These are phyloP conservation scores for Juncus effusus DNA, from an alignment of 176 grass and related monocot genomes.

Conservation along the genomic window DNA sequence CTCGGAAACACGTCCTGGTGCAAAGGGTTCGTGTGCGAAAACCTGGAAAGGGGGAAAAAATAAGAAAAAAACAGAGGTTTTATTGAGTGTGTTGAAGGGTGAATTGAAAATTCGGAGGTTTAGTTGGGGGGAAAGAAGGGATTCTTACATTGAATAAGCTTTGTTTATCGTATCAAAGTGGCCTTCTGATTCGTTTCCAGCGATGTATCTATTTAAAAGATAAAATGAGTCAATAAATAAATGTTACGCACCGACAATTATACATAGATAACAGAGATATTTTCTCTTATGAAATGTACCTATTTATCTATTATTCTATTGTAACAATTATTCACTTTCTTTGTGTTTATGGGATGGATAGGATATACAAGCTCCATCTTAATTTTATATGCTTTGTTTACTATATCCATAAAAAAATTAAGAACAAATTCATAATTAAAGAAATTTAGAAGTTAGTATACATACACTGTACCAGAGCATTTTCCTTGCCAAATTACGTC, in stretches of 20 bases:
- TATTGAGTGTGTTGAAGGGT: too few relatives aligned
- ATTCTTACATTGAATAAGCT: conserved; percentile 91
- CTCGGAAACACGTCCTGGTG: conserved; percentile 96
- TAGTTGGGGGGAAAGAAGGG: neutral
- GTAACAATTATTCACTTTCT: too few relatives aligned
- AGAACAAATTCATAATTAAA: conserved; percentile 2
- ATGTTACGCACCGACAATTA: neutral
- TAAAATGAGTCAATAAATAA: neutral
- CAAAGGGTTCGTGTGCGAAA: conserved; percentile 94
- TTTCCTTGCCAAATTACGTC: conserved; percentile 87
- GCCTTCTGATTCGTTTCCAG: conserved; percentile 70
- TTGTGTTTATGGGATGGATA: too few relatives aligned
- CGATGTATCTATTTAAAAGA: conserved; percentile 62
- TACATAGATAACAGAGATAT: neutral
- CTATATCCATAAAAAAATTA: neutral
- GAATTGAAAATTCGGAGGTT: too few relatives aligned
- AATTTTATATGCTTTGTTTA: too few relatives aligned
- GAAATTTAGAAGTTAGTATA: neutral
- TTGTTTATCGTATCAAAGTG: conserved; percentile 91
- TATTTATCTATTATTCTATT: too few relatives aligned
- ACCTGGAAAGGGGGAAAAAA: conserved; percentile 40
- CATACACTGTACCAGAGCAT: conserved; percentile 97
- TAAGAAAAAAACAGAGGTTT: neutral
- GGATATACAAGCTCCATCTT: too few relatives aligned
- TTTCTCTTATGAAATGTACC: too few relatives aligned